A percentile compares a stretch with the other conserved stretches of the same genome.
These are phyloP conservation scores for Leccinum ponderosum DNA, from an alignment of 1,284 basidiomycete species.

Conservation along the genomic window DNA sequence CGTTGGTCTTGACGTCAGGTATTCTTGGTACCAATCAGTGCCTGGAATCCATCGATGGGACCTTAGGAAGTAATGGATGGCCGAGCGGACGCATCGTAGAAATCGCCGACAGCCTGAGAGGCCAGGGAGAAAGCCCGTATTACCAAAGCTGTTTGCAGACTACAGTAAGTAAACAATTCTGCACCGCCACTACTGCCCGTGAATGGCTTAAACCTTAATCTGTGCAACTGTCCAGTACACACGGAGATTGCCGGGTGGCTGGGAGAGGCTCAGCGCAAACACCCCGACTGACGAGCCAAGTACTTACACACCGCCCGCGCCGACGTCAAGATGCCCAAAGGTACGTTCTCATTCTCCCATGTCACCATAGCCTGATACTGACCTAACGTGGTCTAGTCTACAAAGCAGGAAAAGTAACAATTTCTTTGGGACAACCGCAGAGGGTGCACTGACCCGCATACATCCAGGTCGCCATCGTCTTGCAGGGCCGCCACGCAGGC, in stretches of 20 bases:
- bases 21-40: background rate
- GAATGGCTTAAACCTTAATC: conserved; percentile 4
- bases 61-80: background rate
- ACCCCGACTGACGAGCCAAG: conserved; percentile 12
- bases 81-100: background rate
- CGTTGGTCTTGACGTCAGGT: background rate
- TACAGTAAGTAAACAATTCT: background rate
- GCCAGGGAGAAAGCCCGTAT: background rate
- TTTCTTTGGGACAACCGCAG: background rate
- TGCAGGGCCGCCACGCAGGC: conserved; percentile 95
- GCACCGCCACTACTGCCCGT: background rate
- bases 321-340: conserved; percentile 39
- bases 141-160: background rate
- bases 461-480: conserved; percentile 85
- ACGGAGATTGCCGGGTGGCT: conserved; percentile 35
- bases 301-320: conserved; percentile 18
- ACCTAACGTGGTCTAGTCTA: conserved; percentile 61
- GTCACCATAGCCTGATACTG: conserved; percentile 21
- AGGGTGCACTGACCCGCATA: conserved; percentile 9
- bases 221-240: conserved; percentile 23
- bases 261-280: conserved; percentile 2
- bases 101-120: background rate
- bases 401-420: conserved; percentile 94
- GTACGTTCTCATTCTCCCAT: conserved; percentile 12
- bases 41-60: background rate